These are phyloP conservation scores for Naegleria fowleri DNA, from an alignment of 208 protist genomes.

Conservation along the genomic window DNA sequence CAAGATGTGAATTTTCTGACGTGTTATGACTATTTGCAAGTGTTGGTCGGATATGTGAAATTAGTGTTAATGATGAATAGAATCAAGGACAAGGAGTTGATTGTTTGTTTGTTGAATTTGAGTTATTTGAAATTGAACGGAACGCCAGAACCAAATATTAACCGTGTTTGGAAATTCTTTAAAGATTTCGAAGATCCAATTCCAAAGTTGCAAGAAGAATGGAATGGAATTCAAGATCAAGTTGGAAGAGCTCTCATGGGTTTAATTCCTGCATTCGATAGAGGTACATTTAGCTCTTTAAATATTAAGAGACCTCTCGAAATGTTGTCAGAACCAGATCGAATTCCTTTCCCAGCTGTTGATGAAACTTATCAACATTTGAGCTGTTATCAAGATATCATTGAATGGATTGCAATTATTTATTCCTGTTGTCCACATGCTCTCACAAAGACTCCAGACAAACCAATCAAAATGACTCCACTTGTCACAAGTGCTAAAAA, in stretches of 20 bases:
- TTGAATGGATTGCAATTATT: background rate
- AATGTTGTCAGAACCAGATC: conserved; percentile 23
- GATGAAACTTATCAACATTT: background rate
- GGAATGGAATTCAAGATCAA: background rate
- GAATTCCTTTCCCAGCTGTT: conserved; percentile 16
- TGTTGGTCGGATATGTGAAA: conserved; percentile 19
- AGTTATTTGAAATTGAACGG: background rate
- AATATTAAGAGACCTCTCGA: conserved; percentile 19
- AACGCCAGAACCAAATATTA: background rate
- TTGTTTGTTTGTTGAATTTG: conserved; percentile 14
- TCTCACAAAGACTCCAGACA: background rate
- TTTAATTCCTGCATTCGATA: conserved; percentile 1
- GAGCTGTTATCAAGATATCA: background rate
- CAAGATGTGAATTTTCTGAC: conserved; percentile 17
- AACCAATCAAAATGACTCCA: background rate
- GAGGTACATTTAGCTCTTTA: background rate
- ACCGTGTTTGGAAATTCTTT: conserved; percentile 1
- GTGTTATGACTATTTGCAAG: background rate
- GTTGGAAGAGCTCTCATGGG: background rate
- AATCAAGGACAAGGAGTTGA: background rate
- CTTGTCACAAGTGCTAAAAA: background rate
- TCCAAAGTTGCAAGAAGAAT: background rate
- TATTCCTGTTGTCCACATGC: conserved; percentile 17
- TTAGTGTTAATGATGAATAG: conserved; percentile 1
- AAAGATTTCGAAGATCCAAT: conserved; percentile 10